These are phyloP conservation scores for Peribolospora kevripleyi DNA, from an alignment of 768 basidiomycete genomes.

Conservation along the genomic window DNA sequence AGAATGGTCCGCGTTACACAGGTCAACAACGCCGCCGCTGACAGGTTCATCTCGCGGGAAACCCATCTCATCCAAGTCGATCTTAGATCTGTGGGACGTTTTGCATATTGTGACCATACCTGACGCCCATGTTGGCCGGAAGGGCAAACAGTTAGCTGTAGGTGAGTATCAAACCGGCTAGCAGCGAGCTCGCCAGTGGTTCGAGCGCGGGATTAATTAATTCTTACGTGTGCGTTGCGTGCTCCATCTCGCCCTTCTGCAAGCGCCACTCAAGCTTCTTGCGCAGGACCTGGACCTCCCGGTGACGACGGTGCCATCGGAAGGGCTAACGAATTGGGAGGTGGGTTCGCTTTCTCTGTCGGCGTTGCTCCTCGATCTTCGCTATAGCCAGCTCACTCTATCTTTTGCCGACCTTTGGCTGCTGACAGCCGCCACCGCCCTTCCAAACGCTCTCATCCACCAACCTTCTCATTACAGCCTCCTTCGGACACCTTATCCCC, in stretches of 20 bases:
- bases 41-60: background rate
- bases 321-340: slow-evolving; percentile 5
- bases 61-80: background rate
- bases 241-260: no score
- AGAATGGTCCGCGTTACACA: background rate
- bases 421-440: background rate
- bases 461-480: slow-evolving; percentile 13
- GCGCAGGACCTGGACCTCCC: slow-evolving; percentile 6
- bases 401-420: background rate
- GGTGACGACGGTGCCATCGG: slow-evolving; percentile 1
- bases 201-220: no score
- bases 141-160: background rate
- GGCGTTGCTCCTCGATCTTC: background rate
- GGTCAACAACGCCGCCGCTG: background rate
- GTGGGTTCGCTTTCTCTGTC: background rate
- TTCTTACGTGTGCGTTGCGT: no score
- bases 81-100: slow-evolving; percentile 6
- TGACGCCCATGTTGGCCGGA: slow-evolving; percentile 4
- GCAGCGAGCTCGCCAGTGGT: no score
- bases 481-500: slow-evolving; percentile 14
- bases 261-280: slow-evolving; percentile 7
- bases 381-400: background rate
- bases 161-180: slow-evolving; percentile 2
- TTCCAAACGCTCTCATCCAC: background rate
- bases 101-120: slow-evolving; percentile 10